Percentiles rank a stretch among this genome's conserved stretches.
phyloP scores from a whole-genome alignment of 2,329 filamentous ascomycete genomes.

The Clonostachys rhizophaga region DNA sequence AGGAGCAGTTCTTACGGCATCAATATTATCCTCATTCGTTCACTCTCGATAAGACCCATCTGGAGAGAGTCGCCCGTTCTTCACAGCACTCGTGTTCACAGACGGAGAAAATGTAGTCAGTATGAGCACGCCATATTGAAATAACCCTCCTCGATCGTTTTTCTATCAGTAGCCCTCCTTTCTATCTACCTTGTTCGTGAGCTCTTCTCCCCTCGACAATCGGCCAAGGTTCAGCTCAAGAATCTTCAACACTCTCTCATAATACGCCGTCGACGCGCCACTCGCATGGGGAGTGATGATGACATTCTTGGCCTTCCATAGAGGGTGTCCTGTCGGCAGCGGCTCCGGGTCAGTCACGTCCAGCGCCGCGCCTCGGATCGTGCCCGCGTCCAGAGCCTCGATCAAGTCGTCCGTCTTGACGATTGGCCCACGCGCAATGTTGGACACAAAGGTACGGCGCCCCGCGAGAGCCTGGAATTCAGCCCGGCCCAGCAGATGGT shows the following conservation, averaged over 20 bases:
- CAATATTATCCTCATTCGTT: no score
- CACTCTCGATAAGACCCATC: no score
- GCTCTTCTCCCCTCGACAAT: slow-evolving; percentile 24
- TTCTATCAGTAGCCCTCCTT: slow-evolving; percentile 18
- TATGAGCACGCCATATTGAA: not conserved
- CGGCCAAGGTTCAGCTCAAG: slow-evolving; percentile 32
- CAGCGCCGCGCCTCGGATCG: slow-evolving; percentile 60
- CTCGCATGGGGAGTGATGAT: slow-evolving; percentile 54
- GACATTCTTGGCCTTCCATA: slow-evolving; percentile 68
- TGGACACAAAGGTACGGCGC: slow-evolving; percentile 56
- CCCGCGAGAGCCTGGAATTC: slow-evolving; percentile 40
- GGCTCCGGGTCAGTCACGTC: slow-evolving; percentile 81
- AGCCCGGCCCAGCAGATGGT: slow-evolving; percentile 41
- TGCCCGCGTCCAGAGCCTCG: slow-evolving; percentile 44
- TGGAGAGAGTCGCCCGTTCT: no score
- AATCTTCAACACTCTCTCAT: slow-evolving; percentile 32
- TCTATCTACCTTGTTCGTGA: slow-evolving; percentile 34
- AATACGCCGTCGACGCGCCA: slow-evolving; percentile 31
- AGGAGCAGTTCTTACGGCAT: no score
- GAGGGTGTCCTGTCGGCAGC: slow-evolving; percentile 58
- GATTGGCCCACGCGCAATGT: slow-evolving; percentile 61
- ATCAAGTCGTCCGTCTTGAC: slow-evolving; percentile 53
- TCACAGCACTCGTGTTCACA: no score
- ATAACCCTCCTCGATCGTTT: not conserved
- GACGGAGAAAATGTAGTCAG: no score